Evolutionary conservation across 2,329 filamentous ascomycete genomes (phyloP), one percentile per base, ranked within the genome.

Genomic region (Daldinia sp.): DNA sequence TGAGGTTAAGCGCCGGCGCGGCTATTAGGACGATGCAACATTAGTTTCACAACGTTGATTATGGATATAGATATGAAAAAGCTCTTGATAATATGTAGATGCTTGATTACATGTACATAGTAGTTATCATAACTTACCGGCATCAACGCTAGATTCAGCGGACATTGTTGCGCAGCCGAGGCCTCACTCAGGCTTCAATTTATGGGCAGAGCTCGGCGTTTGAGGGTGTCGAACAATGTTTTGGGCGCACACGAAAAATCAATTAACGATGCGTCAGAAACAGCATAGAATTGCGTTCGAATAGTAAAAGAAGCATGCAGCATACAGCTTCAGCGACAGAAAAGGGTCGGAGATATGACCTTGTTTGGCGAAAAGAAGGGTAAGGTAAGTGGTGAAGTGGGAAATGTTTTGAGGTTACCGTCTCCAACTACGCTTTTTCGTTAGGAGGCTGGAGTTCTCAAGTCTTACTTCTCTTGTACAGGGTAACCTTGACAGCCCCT

Each of bases 1-100:
- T 93, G 73, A 98, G 89, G 83, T 97, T 97, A 74, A 97, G 88
- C 81, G 91, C 92, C 71, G 90, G 89, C 72, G 83, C 83, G 74
- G 82, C 87, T 89, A 71, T 42, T 69, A 68, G 63, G 30, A 48
- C 12, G 23, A 57, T 65, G 35, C 41, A 26, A 26, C 10, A 65
- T 75, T 69, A 77, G 76, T 67, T 67, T 20, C 48, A 68, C 35
- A 53, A 59, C 58, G 66, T 62, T 50, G 12, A 23, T 13, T 26
- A 28, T 28, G 13, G 2, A 59, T 18, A n/a, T 56, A 39, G 13
- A 28, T 28, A 33, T 20, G n/a, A 10, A 23, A 20, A 51, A 50
- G 48, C 10, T 46, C 35, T 48, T 10, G 46, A 63, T n/a, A 39
- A 46, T 35, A 63, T 46, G 64, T 48, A 33, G 42, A 18, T 53